These are phyloP conservation scores for Citrullus amarus DNA, from an alignment of 306 rosid genomes.

Conservation along the genomic window DNA sequence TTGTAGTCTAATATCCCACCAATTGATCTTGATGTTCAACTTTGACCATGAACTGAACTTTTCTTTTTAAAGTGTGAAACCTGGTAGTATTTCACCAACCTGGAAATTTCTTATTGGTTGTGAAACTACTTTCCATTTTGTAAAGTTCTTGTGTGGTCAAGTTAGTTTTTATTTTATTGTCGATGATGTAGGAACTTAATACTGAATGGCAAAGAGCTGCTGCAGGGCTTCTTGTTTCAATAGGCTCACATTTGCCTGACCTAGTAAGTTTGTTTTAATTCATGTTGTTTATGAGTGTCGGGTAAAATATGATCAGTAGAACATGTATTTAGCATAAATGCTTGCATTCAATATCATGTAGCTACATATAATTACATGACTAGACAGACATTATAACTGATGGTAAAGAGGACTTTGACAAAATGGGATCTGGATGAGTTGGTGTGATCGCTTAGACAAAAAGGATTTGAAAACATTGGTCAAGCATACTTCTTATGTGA, in stretches of 20 bases:
- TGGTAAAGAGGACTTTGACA: background rate
- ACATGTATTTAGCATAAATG: background rate
- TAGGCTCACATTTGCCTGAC: conserved; percentile 85
- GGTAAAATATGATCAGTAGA: background rate
- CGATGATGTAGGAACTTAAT: conserved; percentile 56
- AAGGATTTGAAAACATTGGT: background rate
- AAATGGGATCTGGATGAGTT: background rate
- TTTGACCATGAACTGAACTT: background rate
- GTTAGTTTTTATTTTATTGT: conserved; percentile 9
- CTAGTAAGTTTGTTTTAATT: conserved; percentile 46
- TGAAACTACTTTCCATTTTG: background rate
- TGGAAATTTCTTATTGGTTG: background rate
- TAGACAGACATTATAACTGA: too few species aligned
- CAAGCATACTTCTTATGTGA: background rate
- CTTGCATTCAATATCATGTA: background rate
- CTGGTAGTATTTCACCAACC: background rate
- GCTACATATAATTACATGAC: background rate
- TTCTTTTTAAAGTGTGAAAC: background rate
- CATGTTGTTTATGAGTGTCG: background rate
- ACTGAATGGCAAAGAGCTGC: conserved; percentile 96
- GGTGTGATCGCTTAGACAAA: background rate
- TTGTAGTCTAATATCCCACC: background rate
- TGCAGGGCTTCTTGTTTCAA: conserved; percentile 71
- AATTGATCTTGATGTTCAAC: background rate
- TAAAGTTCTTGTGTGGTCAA: background rate